phyloP scores from a whole-genome alignment of 116 monocot genomes.

The Phalaenopsis hybrid region DNA sequence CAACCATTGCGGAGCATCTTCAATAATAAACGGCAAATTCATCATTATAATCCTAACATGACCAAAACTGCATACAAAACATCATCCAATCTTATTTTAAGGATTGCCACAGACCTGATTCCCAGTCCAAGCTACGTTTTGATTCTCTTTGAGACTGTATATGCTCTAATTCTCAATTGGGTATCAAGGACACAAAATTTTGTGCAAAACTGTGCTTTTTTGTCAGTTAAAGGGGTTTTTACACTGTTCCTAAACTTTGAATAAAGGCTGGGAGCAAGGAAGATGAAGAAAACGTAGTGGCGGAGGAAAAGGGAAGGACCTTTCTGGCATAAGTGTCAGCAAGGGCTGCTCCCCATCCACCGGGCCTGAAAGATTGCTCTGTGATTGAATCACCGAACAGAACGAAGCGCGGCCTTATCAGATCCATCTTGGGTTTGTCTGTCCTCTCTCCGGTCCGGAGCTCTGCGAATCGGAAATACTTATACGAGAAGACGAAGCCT shows the following conservation, averaged over 20 bases:
- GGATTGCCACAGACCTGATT: not conserved
- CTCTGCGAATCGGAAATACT: not conserved
- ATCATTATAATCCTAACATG: not conserved
- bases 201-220: not conserved
- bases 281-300: not conserved
- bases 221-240: not conserved
- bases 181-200: not conserved
- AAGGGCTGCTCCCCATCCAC: slow-evolving; percentile 90
- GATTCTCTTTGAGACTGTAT: not conserved
- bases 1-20: no score
- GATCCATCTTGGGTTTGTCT: slow-evolving; percentile 6
- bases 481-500: slow-evolving; percentile 2
- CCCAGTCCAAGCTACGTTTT: not conserved
- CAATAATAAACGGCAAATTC: not conserved
- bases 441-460: slow-evolving; percentile 1
- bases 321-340: slow-evolving; percentile 84
- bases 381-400: slow-evolving; percentile 94
- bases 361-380: slow-evolving; percentile 68
- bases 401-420: slow-evolving; percentile 42
- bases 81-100: not conserved
- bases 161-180: not conserved
- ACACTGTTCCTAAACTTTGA: not conserved
- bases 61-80: not conserved
- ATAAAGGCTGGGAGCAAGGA: not conserved
- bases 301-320: slow-evolving; percentile 14